Evolutionary conservation across 1,284 basidiomycete genomes (phyloP), one percentile per base, ranked within the genome.

Genomic region (Flammula alnicola): DNA sequence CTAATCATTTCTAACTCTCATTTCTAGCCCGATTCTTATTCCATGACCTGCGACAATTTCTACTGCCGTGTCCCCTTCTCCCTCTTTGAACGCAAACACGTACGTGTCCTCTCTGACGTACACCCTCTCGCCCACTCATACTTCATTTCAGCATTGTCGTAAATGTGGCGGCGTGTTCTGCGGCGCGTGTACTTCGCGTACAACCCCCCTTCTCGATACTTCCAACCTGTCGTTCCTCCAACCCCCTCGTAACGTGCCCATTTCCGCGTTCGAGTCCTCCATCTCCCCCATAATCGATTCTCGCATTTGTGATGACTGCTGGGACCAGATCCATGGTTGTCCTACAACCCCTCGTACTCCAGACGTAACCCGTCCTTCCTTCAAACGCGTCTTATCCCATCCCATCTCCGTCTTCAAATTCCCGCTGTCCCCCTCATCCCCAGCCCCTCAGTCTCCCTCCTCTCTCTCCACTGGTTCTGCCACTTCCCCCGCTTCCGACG

Each of bases 101-200:
- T 86, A 63, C 61, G 84, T 75, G 19, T 22, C 23, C 8, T 32
- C 17, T 12, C 30, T 31, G 22, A 23, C 32, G 16, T 27, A 1
- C 4, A 23, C 33, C 14, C 4, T 44, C 47, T 54, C 31, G 56
- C 50, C 10, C 37, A n/a, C 16, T 31, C 25, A 43, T 20, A 26
- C 22, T 42, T 31, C 20, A n/a, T n/a, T 40, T 49, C 61, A 86
- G 83, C 88, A 91, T 55, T 91, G 88, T 68, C 78, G 88, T 63
- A 90, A 90, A 63, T 91, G 88, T 56, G 88, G 88, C 45, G 86
- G 85, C 52, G 70, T 89, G n/a, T 88, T 83, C 65, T 90, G 86
- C 65, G 66, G 65, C 31, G 65, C 76, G 4, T 89, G 87, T 63
- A 79, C 81, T 3, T 70, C 75, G 11, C 76, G 76, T 44, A 61